phyloP scores from a whole-genome alignment of 148 eudicot genomes.

The Silene latifolia region DNA sequence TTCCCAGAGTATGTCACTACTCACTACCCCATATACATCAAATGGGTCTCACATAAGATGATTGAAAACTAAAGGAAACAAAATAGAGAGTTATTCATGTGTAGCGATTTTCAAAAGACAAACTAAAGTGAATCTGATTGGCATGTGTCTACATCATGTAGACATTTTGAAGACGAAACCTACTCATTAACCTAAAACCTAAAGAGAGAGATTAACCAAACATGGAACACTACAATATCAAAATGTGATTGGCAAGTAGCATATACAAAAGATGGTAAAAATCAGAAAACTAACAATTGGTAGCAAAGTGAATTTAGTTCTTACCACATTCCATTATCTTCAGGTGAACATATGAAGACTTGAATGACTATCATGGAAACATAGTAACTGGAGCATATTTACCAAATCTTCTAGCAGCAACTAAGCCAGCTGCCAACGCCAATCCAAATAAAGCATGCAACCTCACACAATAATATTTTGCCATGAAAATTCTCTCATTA shows the following conservation, averaged over 20 bases:
- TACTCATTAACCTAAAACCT: not conserved
- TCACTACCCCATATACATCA: no score
- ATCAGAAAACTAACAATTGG: not conserved
- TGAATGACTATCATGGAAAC: slow-evolving; percentile 9
- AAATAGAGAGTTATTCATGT: not conserved
- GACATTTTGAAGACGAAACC: not conserved
- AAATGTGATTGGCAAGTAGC: not conserved
- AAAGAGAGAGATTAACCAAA: no score
- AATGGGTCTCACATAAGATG: not conserved
- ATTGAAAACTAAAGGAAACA: not conserved
- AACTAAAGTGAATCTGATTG: not conserved
- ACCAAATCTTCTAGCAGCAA: slow-evolving; percentile 50
- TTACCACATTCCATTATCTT: not conserved
- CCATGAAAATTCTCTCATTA: slow-evolving; percentile 66
- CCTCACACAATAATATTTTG: slow-evolving; percentile 75
- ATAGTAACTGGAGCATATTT: slow-evolving; percentile 16
- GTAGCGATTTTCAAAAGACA: not conserved
- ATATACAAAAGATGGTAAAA: not conserved
- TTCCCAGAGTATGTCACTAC: no score
- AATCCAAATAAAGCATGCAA: slow-evolving; percentile 59
- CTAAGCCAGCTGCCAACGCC: slow-evolving; percentile 69
- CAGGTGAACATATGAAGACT: not conserved
- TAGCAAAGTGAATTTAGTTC: not conserved
- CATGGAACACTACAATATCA: no score
- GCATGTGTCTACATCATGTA: no score